These are phyloP conservation scores for Nigrospora oryzae DNA, from an alignment of 2,329 filamentous ascomycete species.

Conservation along the genomic window DNA sequence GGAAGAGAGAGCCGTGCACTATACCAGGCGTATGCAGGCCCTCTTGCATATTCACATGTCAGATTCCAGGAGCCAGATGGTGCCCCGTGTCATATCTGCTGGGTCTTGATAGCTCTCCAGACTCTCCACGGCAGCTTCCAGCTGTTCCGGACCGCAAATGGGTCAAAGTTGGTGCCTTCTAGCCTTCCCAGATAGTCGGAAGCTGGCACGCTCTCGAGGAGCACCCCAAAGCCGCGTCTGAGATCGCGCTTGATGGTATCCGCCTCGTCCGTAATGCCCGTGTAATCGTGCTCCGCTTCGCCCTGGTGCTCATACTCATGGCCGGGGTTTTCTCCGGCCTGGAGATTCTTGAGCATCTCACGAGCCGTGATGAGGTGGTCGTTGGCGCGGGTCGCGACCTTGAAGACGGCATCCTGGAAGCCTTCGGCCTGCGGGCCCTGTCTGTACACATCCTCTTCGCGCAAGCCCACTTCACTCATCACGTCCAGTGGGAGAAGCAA, in stretches of 20 bases:
- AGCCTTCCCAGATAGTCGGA: conserved; percentile 70
- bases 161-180: conserved; percentile 77
- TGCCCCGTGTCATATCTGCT: conserved; percentile 29
- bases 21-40: too few relatives aligned
- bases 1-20: too few relatives aligned
- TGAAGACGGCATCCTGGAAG: conserved; percentile 82
- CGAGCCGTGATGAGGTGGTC: conserved; percentile 91
- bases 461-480: conserved; percentile 73
- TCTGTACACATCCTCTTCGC: conserved; percentile 84
- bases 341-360: conserved; percentile 80
- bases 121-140: conserved; percentile 84
- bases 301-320: conserved; percentile 85
- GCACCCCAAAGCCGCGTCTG: conserved; percentile 63
- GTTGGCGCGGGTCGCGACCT: conserved; percentile 85
- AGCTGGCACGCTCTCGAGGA: conserved; percentile 73
- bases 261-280: conserved; percentile 20
- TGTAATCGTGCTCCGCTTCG: conserved; percentile 59
- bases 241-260: conserved; percentile 31
- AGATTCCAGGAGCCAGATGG: too few relatives aligned
- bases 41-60: too few relatives aligned
- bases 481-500: conserved; percentile 81
- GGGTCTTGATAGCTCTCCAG: conserved; percentile 43
- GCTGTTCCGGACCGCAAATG: conserved; percentile 56
- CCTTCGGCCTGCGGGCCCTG: conserved; percentile 70
- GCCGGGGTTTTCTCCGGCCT: conserved; percentile 63